phyloP scores from a whole-genome alignment of 257 asterid species.

The Solanum rostratum region DNA sequence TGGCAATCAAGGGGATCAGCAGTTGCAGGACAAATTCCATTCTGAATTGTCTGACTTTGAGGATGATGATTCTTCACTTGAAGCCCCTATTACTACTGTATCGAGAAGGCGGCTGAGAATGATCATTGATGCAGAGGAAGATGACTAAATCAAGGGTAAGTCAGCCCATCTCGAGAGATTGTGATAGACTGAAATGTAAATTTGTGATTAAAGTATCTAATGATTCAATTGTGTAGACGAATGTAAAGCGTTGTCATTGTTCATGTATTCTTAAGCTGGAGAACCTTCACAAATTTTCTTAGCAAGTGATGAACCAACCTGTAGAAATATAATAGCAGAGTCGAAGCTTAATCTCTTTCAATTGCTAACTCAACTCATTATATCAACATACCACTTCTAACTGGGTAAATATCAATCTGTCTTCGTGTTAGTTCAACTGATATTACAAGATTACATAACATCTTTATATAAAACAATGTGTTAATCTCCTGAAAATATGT shows the following conservation, averaged over 20 bases:
- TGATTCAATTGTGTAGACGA: not conserved
- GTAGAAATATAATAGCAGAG: not conserved
- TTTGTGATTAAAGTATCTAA: not conserved
- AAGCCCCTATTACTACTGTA: conserved; percentile 15
- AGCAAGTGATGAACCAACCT: not conserved
- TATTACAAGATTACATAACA: not conserved
- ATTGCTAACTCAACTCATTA: not conserved
- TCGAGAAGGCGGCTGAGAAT: conserved; percentile 62
- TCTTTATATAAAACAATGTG: not conserved
- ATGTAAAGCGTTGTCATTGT: not conserved
- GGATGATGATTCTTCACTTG: conserved; percentile 15
- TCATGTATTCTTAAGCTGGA: not conserved
- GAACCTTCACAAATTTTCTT: not conserved
- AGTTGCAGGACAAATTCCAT: conserved; percentile 8
- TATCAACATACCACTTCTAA: not conserved
- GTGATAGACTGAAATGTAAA: not conserved
- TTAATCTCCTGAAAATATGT: not conserved
- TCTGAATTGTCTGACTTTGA: conserved; percentile 30
- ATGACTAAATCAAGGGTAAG: conserved; percentile 23
- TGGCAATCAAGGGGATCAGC: conserved; percentile 4
- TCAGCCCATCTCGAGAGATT: not conserved
- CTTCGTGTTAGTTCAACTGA: not conserved
- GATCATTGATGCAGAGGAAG: conserved; percentile 73
- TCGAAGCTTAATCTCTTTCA: not conserved
- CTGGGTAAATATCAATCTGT: not conserved